Base-by-base conservation (phyloP, 768 basidiomycete genomes). In the Pilatotrama ljubarskyi region DNA sequence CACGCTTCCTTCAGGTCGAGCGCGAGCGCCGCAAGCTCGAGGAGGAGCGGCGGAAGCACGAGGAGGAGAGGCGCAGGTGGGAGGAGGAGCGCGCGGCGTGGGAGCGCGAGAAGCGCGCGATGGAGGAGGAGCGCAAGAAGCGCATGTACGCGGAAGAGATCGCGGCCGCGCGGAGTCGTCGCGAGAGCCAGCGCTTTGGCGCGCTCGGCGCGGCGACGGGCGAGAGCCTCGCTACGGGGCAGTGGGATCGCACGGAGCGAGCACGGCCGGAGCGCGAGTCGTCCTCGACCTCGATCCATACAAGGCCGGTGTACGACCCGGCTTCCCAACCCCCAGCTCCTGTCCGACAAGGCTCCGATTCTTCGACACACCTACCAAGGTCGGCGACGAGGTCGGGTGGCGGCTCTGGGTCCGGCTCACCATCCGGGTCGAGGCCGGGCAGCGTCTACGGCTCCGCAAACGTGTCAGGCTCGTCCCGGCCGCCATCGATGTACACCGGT, bases 1-100 rank as follows among this genome's bases (percentile, higher is more conserved):
- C 84, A 43, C 80, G 73, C 43, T 88, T 90, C 65, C 75, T 90
- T 49, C 81, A 82, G 64, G 78, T 78, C 35, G 82, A 82, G 64
- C 67, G 72, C 50, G 72, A 68, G 63, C 61, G 66, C 20, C 62
- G 68, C n/a, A 55, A 58, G 35, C 57, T 70, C 52, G 78, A 78
- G 36, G 81, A 78, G 42, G 79, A 81, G 65, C 77, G 80, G 43
- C 74, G 72, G 61, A 71, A 67, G 51, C 76, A 80, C 61, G 80
- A 80, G 43, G 76, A 76, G 52, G 80, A 80, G 59, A 70, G 74
- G 54, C 74, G 71, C 42, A 68, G 70, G 51, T 76, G 78, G 70
- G 81, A 83, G 61, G 72, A 75, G 48, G 80, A 82, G 68, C 61
- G 62, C 25, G 73, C 70, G 58, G 73, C 73, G 62, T 80, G 80